Evolutionary conservation across 768 basidiomycete species (phyloP).

Genomic region (Pilatotrama ljubarskyi): DNA sequence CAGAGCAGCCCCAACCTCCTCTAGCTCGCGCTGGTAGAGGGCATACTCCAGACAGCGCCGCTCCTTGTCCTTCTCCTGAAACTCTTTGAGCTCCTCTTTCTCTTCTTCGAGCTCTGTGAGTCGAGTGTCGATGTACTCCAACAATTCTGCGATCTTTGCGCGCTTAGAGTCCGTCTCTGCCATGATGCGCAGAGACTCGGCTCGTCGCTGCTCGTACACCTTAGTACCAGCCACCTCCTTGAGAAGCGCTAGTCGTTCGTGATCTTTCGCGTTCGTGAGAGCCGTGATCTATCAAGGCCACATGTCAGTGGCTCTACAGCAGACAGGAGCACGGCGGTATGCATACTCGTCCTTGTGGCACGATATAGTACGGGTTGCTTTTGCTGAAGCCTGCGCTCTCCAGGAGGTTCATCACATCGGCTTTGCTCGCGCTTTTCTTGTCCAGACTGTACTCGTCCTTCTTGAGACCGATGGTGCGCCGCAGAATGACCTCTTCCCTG

Average conservation of each 20-base stretch:
- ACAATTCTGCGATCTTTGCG: constrained; percentile 84
- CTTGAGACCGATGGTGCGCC: constrained; percentile 95
- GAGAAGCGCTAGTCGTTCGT: constrained; percentile 88
- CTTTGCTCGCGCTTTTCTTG: constrained; percentile 92
- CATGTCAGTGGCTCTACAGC: not conserved
- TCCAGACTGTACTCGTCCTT: constrained; percentile 99
- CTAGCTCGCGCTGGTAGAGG: constrained; percentile 85
- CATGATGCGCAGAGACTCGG: constrained; percentile 96
- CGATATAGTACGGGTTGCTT: constrained; percentile 99
- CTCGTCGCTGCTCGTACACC: constrained; percentile 92
- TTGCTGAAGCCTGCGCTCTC: constrained; percentile 98
- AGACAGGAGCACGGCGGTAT: not conserved
- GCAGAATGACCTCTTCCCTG: constrained; percentile 80
- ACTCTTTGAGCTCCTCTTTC: constrained; percentile 96
- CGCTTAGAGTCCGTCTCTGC: constrained; percentile 94
- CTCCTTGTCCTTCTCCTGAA: constrained; percentile 94
- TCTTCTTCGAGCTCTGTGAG: constrained; percentile 93
- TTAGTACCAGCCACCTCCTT: constrained; percentile 99
- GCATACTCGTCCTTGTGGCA: constrained; percentile 93
- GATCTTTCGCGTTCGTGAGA: constrained; percentile 95
- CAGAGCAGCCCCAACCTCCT: constrained; percentile 83
- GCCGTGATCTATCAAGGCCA: constrained; percentile 75
- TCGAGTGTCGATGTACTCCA: constrained; percentile 89
- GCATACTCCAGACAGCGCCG: constrained; percentile 94
- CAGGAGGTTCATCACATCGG: constrained; percentile 95